Evolutionary conservation across 169 alveolate species (phyloP).

Genomic region (Plasmodium chabaudi): DNA sequence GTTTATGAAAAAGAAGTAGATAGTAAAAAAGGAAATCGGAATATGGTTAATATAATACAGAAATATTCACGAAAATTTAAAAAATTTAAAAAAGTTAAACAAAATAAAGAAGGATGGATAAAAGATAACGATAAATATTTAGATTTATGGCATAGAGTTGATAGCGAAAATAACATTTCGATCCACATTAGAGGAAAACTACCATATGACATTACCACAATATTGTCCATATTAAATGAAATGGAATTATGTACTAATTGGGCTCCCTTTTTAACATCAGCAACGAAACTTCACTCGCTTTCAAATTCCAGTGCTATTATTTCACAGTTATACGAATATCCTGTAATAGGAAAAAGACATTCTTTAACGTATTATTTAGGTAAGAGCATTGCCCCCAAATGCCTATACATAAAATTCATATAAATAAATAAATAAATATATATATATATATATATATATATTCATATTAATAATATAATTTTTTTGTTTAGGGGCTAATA

Average conservation of each 20-base stretch:
- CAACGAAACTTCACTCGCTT: slow-evolving; percentile 62
- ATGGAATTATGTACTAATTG: slow-evolving; percentile 80
- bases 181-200: slow-evolving; percentile 81
- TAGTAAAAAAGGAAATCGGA: slow-evolving; percentile 57
- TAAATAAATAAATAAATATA: no score
- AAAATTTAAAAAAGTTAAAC: slow-evolving; percentile 76
- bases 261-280: slow-evolving; percentile 82
- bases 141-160: slow-evolving; percentile 80
- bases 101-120: slow-evolving; percentile 78
- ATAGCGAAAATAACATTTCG: slow-evolving; percentile 77
- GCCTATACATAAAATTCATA: background rate
- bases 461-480: background rate
- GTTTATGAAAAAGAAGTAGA: background rate
- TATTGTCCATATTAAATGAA: slow-evolving; percentile 78
- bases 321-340: slow-evolving; percentile 81
- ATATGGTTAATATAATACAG: slow-evolving; percentile 79
- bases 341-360: slow-evolving; percentile 81
- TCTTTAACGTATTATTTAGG: slow-evolving; percentile 79
- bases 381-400: background rate
- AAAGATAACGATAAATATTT: slow-evolving; percentile 75
- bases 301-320: slow-evolving; percentile 79
- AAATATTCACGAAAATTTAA: slow-evolving; percentile 75
- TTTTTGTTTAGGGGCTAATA: slow-evolving; percentile 74
- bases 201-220: slow-evolving; percentile 76
- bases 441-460: no score